Evolutionary conservation across 202 grass and related monocot genomes (phyloP), one percentile per base, ranked within the genome.

Genomic region (Eragrostis tef): DNA sequence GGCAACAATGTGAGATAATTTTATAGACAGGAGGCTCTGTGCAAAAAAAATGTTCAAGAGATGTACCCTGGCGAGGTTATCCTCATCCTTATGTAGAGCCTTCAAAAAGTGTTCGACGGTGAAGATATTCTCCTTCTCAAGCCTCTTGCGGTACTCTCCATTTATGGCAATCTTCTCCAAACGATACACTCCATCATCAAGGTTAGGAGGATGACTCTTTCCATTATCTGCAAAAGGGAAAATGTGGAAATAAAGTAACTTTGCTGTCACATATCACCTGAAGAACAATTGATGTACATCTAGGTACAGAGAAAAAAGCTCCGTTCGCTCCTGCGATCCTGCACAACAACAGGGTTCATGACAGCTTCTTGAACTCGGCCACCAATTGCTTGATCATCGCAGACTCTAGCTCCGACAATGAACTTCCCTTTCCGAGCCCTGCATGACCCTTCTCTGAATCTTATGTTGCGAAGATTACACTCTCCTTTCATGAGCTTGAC

Each of bases 371-470:
- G 80, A 6, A 88, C 26, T 9, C 44, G 41, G 5, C 42, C 11
- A 79, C 16, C n/a, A 9, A 24, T 34, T 10, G 11, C 63, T 57
- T 19, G 11, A 16, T 44, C 7, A 1, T 47, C n/a, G 8, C 73
- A 79, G 13, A 84, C 75, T 45, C 80, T 84, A 61, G 74, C 74
- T 67, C 26, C 86, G 1, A 94, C 5, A 2, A 87, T 50, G 45
- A 91, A 94, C 50, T 36, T 86, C 13, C 70, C 19, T 1, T 9
- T 78, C 25, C 17, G 75, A 11, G 81, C 74, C 57, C 78, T 82
- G 53, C 22, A 79, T 6, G 92, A 94, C 19, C 88, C 88, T 87
- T 94, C 86, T 21, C 11, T 85, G 72, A 94, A 94, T 34, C 16
- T 39, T 20, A 91, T 46, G n/a, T 7, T 13, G 7, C 42, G 43